Percentiles rank a stretch among this genome's conserved stretches.
These are phyloP conservation scores for Phytophthora colocasiae DNA, from an alignment of 352 stramenopile genomes.

Conservation along the genomic window DNA sequence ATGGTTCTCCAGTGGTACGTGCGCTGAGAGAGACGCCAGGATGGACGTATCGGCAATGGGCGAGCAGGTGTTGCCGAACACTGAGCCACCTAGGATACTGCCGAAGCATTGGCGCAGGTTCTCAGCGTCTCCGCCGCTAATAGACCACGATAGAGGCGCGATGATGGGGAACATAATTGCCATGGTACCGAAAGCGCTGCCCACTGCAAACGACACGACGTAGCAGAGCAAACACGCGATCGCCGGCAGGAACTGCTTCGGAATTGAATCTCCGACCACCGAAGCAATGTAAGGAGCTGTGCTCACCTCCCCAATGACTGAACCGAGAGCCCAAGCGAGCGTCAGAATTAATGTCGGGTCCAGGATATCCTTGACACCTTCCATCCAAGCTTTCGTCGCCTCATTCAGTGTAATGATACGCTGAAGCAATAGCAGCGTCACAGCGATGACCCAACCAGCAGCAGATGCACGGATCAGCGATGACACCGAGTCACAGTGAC, in stretches of 20 bases:
- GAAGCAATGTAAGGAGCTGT: constrained; percentile 85
- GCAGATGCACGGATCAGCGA: constrained; percentile 82
- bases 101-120: constrained; percentile 91
- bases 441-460: constrained; percentile 76
- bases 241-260: constrained; percentile 79
- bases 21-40: constrained; percentile 79
- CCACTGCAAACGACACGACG: constrained; percentile 91
- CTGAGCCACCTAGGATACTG: constrained; percentile 85
- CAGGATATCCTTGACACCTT: constrained; percentile 93
- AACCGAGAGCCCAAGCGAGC: constrained; percentile 90
- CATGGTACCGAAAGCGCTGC: constrained; percentile 92
- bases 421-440: constrained; percentile 75
- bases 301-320: constrained; percentile 87
- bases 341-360: constrained; percentile 91
- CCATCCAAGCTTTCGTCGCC: constrained; percentile 90
- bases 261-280: constrained; percentile 76
- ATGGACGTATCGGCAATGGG: constrained; percentile 96
- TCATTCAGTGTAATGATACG: constrained; percentile 89
- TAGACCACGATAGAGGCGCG: constrained; percentile 83
- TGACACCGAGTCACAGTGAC: constrained; percentile 80
- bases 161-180: constrained; percentile 94
- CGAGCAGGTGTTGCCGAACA: constrained; percentile 91
- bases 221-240: constrained; percentile 89
- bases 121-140: constrained; percentile 76
- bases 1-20: constrained; percentile 85